A percentile compares a stretch with the other conserved stretches of the same genome.
Evolutionary conservation across 225 moss, liverwort and hornwort genomes (phyloP).

Genomic region (Rhytidiadelphus loreus): DNA sequence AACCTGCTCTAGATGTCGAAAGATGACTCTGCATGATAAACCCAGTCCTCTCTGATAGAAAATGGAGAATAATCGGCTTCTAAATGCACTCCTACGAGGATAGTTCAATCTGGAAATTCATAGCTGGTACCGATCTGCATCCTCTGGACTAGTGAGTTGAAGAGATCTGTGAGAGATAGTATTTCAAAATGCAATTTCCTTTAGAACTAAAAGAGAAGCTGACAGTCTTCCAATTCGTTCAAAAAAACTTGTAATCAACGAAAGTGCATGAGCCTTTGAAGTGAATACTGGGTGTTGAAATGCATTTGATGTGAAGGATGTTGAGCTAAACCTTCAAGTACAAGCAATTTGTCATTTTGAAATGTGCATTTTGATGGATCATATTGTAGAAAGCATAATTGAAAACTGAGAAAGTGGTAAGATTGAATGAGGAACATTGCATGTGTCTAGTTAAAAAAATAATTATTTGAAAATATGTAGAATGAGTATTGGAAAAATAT

Average conservation of each 20-base stretch:
- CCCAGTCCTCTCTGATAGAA: neutral
- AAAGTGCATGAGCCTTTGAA: neutral
- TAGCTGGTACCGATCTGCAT: neutral
- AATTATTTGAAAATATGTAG: neutral
- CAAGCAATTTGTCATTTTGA: neutral
- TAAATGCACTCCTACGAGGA: neutral
- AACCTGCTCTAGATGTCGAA: neutral
- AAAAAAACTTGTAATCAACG: neutral
- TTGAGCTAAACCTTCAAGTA: too few relatives aligned
- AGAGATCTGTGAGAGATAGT: neutral
- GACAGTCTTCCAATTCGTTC: neutral
- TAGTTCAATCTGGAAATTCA: neutral
- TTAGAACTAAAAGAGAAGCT: neutral
- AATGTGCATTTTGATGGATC: neutral
- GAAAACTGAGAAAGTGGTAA: neutral
- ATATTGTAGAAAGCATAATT: neutral
- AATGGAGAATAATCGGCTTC: neutral
- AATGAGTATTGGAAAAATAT: neutral
- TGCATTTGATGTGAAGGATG: neutral
- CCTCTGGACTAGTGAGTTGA: neutral
- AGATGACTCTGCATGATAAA: neutral
- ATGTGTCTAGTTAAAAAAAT: neutral
- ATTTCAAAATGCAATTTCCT: neutral
- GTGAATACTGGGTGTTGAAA: neutral
- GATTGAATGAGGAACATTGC: neutral